phyloP scores from a whole-genome alignment of 352 stramenopile genomes.

The Aphanomyces astaci region DNA sequence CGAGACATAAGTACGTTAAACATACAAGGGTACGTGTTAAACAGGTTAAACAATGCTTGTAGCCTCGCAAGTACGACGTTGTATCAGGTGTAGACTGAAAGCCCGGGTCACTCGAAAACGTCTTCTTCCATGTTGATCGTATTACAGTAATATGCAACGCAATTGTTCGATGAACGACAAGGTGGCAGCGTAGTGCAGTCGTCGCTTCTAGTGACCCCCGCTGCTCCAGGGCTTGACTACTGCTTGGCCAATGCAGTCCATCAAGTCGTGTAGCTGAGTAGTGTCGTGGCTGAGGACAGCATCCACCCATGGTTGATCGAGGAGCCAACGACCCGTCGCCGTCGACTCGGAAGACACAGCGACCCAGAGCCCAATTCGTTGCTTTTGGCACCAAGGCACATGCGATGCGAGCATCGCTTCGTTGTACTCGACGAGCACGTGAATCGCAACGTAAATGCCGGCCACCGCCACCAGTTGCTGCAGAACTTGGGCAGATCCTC shows the following conservation, averaged over 20 bases:
- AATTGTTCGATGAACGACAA: too few relatives aligned
- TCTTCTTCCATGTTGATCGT: too few relatives aligned
- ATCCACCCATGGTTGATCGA: conserved; percentile 2
- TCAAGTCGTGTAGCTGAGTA: not conserved
- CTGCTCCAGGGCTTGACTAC: not conserved
- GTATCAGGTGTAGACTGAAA: too few relatives aligned
- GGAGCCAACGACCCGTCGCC: not conserved
- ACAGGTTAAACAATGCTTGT: too few relatives aligned
- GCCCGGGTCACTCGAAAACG: too few relatives aligned
- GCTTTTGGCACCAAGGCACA: not conserved
- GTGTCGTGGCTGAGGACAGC: not conserved
- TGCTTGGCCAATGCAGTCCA: not conserved
- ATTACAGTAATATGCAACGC: too few relatives aligned
- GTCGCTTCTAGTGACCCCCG: too few relatives aligned
- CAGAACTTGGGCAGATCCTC: not conserved
- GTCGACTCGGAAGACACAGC: not conserved
- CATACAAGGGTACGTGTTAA: too few relatives aligned
- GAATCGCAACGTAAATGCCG: not conserved
- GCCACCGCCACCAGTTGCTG: not conserved
- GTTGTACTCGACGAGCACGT: not conserved
- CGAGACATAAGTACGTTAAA: too few relatives aligned
- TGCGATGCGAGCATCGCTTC: too few relatives aligned
- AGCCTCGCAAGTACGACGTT: too few relatives aligned
- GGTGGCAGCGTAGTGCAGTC: too few relatives aligned
- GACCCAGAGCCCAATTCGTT: not conserved